Conservation (phyloP, 1,284 basidiomycete species). For the Inonotus obliquus region DNA sequence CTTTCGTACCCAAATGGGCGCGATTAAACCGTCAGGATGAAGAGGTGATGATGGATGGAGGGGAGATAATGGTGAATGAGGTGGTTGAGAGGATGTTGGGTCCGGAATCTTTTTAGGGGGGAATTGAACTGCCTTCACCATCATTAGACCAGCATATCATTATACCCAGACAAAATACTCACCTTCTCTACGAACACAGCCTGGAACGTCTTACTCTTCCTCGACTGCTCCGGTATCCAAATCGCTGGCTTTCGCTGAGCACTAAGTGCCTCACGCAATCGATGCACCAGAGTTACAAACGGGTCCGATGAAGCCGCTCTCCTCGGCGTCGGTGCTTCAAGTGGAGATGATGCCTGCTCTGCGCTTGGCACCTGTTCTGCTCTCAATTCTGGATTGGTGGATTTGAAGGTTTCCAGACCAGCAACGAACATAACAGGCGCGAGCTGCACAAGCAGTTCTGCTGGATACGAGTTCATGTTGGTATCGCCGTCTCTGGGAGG, state of each 20-base stretch:
- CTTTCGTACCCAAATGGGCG: conserved; percentile 96
- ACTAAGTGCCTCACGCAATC: conserved; percentile 61
- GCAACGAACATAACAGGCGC: conserved; percentile 92
- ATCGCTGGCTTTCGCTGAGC: conserved; percentile 56
- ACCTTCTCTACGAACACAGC: conserved; percentile 79
- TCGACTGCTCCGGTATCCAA: conserved; percentile 50
- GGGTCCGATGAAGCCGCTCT: conserved; percentile 42
- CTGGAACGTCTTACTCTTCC: conserved; percentile 69
- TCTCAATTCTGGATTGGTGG: neutral
- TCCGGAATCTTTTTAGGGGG: conserved; percentile 77
- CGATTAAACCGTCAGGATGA: conserved; percentile 91
- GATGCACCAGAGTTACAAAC: conserved; percentile 47
- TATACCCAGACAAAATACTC: conserved; percentile 20
- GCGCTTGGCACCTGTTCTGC: neutral
- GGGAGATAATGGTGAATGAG: conserved; percentile 88
- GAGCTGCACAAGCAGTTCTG: conserved; percentile 78
- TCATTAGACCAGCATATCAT: neutral
- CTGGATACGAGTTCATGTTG: conserved; percentile 89
- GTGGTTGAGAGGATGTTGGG: conserved; percentile 42
- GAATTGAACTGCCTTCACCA: conserved; percentile 59
- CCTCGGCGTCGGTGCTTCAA: conserved; percentile 21
- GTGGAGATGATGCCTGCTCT: neutral
- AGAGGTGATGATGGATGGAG: conserved; percentile 84
- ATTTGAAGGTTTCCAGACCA: conserved; percentile 44
- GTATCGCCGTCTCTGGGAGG: neutral